Percentiles rank a stretch among this genome's conserved stretches.
These are phyloP conservation scores for Scheffersomyces titani DNA, from an alignment of 1,139 yeast genomes.

Conservation along the genomic window DNA sequence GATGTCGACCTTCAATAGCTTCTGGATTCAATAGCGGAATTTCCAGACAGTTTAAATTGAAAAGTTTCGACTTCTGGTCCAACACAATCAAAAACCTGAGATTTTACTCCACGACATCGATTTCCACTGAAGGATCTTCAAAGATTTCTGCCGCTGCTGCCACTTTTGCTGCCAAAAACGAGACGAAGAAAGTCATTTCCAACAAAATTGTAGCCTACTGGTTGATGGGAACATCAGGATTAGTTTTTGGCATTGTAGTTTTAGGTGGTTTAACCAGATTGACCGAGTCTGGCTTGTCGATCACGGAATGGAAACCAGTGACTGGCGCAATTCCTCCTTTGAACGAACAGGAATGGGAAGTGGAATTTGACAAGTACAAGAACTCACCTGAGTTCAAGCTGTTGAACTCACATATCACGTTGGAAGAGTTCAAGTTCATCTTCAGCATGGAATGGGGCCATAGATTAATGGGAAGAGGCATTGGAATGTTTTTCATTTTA, in stretches of 20 bases:
- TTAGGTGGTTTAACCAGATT: slow-evolving; percentile 93
- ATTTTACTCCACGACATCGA: slow-evolving; percentile 1
- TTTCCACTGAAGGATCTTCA: background rate
- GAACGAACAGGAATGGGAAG: slow-evolving; percentile 77
- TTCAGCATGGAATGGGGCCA: slow-evolving; percentile 99
- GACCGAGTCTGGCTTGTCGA: slow-evolving; percentile 93
- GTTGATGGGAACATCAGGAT: slow-evolving; percentile 85
- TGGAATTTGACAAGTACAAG: slow-evolving; percentile 77
- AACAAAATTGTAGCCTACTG: slow-evolving; percentile 75
- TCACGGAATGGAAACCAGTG: slow-evolving; percentile 98
- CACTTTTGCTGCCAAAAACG: slow-evolving; percentile 1
- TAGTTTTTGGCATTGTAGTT: slow-evolving; percentile 95
- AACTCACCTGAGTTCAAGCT: slow-evolving; percentile 89
- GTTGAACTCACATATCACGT: slow-evolving; percentile 83
- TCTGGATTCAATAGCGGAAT: slow-evolving; percentile 4
- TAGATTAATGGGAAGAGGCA: slow-evolving; percentile 85
- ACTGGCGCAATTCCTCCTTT: slow-evolving; percentile 93
- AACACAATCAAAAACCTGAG: background rate
- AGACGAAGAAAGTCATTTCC: slow-evolving; percentile 21
- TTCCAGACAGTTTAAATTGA: slow-evolving; percentile 1
- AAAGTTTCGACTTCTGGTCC: background rate
- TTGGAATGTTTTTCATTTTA: slow-evolving; percentile 77
- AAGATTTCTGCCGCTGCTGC: background rate
- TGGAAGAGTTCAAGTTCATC: slow-evolving; percentile 94
- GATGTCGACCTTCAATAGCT: slow-evolving; percentile 15